Conservation (phyloP, 176 grass and related monocot genomes). For the Oryza coarctata region DNA sequence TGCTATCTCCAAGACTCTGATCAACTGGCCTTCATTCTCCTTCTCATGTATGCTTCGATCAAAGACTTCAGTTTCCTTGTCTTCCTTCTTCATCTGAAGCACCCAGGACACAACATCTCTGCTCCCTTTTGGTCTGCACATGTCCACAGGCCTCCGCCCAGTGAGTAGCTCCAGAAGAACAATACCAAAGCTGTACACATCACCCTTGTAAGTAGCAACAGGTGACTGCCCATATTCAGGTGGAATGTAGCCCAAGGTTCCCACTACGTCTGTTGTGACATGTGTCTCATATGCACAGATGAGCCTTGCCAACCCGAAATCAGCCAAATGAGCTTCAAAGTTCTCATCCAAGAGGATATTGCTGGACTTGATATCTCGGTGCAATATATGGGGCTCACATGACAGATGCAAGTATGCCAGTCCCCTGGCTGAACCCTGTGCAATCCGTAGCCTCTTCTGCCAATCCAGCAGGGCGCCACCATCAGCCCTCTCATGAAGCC, state of each 20-base stretch:
- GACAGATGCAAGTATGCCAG: constrained; percentile 82
- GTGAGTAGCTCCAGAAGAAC: constrained; percentile 85
- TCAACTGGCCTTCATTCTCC: constrained; percentile 39
- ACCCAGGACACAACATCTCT: constrained; percentile 93
- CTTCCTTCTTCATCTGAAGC: constrained; percentile 75
- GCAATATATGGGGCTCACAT: constrained; percentile 89
- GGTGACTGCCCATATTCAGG: constrained; percentile 82
- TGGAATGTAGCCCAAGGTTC: constrained; percentile 86
- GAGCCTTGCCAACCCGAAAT: constrained; percentile 86
- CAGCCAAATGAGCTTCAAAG: constrained; percentile 84
- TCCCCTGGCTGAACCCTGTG: constrained; percentile 75
- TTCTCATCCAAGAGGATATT: constrained; percentile 89
- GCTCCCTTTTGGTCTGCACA: constrained; percentile 85
- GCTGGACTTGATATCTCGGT: constrained; percentile 95
- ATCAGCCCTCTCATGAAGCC: constrained; percentile 87
- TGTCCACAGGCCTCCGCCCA: constrained; percentile 76
- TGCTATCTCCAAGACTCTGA: constrained; percentile 76
- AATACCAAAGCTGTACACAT: constrained; percentile 88
- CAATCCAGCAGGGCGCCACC: constrained; percentile 67
- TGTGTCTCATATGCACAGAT: constrained; percentile 77
- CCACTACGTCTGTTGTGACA: constrained; percentile 87
- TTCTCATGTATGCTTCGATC: constrained; percentile 61
- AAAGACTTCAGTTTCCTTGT: constrained; percentile 70
- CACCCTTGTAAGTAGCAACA: constrained; percentile 82
- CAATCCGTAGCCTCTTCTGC: constrained; percentile 68